Evolutionary conservation across 495 filamentous ascomycete genomes (phyloP).

Genomic region (Coniosporium apollinis): DNA sequence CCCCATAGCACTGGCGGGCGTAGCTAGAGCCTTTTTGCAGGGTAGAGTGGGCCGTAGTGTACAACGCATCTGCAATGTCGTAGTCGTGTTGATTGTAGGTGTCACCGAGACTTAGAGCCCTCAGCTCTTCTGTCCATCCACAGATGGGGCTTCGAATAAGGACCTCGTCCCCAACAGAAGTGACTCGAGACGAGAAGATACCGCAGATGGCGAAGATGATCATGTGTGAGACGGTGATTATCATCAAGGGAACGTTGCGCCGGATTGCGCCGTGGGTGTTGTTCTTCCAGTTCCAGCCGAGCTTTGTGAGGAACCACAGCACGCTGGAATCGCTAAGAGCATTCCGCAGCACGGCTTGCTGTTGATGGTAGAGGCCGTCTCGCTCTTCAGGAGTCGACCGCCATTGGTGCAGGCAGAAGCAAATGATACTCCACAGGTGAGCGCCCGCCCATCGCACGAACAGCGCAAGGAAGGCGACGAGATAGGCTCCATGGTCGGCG

Average conservation of each 20-base stretch:
- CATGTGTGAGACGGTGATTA: slow-evolving; percentile 6
- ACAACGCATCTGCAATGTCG: too few relatives aligned
- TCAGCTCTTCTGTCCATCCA: too few relatives aligned
- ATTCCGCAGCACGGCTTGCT: slow-evolving; percentile 12
- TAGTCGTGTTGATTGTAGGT: too few relatives aligned
- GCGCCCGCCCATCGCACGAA: slow-evolving; percentile 9
- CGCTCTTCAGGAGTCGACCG: slow-evolving; percentile 6
- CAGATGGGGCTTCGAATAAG: too few relatives aligned
- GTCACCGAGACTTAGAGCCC: too few relatives aligned
- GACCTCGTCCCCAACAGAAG: too few relatives aligned
- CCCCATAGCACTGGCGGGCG: too few relatives aligned
- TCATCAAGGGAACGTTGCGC: slow-evolving; percentile 4
- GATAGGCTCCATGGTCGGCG: not conserved
- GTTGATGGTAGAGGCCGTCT: slow-evolving; percentile 12
- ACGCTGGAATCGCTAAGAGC: slow-evolving; percentile 6
- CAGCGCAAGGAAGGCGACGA: slow-evolving; percentile 13
- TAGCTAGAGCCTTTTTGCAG: too few relatives aligned
- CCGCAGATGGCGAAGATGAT: slow-evolving; percentile 8
- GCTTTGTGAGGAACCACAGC: slow-evolving; percentile 3
- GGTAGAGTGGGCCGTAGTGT: too few relatives aligned
- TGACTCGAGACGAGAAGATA: slow-evolving; percentile 9
- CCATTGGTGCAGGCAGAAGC: slow-evolving; percentile 8
- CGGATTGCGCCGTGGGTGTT: slow-evolving; percentile 2
- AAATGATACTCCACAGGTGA: slow-evolving; percentile 12
- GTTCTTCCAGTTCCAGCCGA: slow-evolving; percentile 5